Conservation (phyloP, 2,329 filamentous ascomycete genomes). For the Magnaporthales sp. region DNA sequence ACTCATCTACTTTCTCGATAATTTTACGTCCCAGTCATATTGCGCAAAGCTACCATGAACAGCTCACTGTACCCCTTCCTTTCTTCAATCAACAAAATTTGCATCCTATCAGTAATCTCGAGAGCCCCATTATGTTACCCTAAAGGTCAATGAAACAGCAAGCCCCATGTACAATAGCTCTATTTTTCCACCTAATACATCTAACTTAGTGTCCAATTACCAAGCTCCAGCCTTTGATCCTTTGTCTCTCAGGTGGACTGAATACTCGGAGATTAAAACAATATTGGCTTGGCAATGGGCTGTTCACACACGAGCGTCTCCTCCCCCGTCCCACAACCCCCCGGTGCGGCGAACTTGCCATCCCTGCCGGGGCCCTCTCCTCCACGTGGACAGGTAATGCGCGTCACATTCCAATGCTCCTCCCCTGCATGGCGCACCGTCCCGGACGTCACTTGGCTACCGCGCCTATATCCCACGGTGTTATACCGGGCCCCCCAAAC, state of each 20-base stretch:
- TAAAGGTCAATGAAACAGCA: not conserved
- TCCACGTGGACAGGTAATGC: not conserved
- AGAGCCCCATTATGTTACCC: not conserved
- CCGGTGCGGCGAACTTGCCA: not conserved
- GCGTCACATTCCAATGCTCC: not conserved
- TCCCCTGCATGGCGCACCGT: not conserved
- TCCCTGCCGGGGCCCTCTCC: not conserved
- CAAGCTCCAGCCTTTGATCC: not conserved
- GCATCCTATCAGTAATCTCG: not conserved
- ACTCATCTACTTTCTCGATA: not conserved
- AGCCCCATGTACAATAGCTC: not conserved
- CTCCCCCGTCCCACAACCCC: not conserved
- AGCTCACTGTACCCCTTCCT: not conserved
- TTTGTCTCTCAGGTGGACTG: not conserved
- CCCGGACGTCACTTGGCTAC: not conserved
- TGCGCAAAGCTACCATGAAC: not conserved
- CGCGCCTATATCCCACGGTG: not conserved
- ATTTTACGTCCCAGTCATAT: not conserved
- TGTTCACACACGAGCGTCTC: not conserved
- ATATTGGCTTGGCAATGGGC: not conserved
- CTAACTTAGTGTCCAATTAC: not conserved
- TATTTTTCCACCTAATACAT: not conserved
- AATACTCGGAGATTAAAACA: not conserved
- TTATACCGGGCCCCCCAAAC: not conserved
- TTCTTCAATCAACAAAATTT: not conserved